Percentiles rank a stretch among this genome's conserved stretches.
phyloP scores from a whole-genome alignment of 2,329 filamentous ascomycete genomes.

The Ascochyta pisi region DNA sequence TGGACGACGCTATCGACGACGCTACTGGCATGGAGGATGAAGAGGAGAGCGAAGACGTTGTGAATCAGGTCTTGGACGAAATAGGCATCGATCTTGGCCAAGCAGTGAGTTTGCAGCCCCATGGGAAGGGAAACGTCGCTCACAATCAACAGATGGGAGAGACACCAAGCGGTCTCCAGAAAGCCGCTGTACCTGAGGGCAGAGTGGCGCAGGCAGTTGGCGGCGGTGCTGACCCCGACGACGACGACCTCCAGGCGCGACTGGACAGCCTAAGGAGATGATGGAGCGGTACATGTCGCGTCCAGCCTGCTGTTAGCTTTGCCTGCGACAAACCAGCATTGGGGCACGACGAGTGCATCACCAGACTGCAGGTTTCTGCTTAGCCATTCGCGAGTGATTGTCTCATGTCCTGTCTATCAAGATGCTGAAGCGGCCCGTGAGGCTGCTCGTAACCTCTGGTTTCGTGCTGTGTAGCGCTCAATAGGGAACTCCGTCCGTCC shows the following conservation, averaged over 20 bases:
- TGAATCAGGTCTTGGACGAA: slow-evolving; percentile 95
- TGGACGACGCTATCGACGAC: slow-evolving; percentile 98
- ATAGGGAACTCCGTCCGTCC: slow-evolving; percentile 6
- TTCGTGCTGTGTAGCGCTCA: slow-evolving; percentile 7
- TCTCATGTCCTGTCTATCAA: background rate
- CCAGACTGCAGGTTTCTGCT: background rate
- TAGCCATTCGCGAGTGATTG: background rate
- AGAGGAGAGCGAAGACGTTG: slow-evolving; percentile 94
- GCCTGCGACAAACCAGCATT: background rate
- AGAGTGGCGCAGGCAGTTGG: slow-evolving; percentile 88
- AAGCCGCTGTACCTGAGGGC: slow-evolving; percentile 73
- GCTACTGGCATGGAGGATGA: slow-evolving; percentile 90
- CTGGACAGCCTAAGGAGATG: slow-evolving; percentile 80
- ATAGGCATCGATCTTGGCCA: slow-evolving; percentile 94
- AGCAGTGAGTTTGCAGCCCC: slow-evolving; percentile 65
- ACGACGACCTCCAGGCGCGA: slow-evolving; percentile 92
- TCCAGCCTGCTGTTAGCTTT: background rate
- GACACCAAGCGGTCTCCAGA: slow-evolving; percentile 84
- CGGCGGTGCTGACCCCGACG: slow-evolving; percentile 75
- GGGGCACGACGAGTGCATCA: background rate
- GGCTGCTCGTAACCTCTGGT: background rate
- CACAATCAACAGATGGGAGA: slow-evolving; percentile 75
- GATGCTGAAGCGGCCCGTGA: background rate
- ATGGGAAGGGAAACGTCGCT: slow-evolving; percentile 13
- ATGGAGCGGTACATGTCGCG: slow-evolving; percentile 7